A percentile compares a stretch with the other conserved stretches of the same genome.
Conservation (phyloP, 345 rosid genomes). For the Melaleuca quinquenervia region DNA sequence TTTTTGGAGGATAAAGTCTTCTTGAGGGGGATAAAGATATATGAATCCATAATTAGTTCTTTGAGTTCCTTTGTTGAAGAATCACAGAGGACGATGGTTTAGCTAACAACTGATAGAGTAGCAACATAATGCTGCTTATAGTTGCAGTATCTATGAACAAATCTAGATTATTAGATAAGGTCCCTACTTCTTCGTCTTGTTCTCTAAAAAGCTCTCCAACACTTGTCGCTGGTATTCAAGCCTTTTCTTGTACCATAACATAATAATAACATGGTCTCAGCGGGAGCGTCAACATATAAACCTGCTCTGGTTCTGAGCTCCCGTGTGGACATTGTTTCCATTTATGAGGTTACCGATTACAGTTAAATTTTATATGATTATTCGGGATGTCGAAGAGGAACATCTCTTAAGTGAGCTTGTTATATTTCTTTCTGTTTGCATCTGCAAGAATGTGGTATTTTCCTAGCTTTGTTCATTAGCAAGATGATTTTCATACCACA, state of each 20-base stretch:
- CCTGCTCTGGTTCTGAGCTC: neutral
- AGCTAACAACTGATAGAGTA: neutral
- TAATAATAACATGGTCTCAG: neutral
- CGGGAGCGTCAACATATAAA: neutral
- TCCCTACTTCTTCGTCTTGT: neutral
- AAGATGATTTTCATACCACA: neutral
- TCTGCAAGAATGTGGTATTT: neutral
- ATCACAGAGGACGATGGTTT: constrained; percentile 7
- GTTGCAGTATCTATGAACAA: neutral
- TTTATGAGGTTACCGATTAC: neutral
- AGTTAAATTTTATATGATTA: neutral
- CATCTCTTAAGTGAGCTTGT: neutral
- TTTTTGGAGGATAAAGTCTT: constrained; percentile 58
- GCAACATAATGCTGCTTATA: neutral
- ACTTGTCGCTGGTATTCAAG: neutral
- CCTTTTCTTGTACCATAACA: neutral
- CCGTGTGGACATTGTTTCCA: neutral
- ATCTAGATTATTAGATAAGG: neutral
- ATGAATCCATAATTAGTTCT: constrained; percentile 57
- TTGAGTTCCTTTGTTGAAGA: constrained; percentile 53
- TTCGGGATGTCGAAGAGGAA: neutral
- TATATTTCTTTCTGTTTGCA: neutral
- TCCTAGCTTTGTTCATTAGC: neutral
- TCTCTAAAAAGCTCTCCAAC: neutral
- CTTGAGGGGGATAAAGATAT: constrained; percentile 72